Evolutionary conservation across 2,329 filamentous ascomycete genomes (phyloP).

Genomic region (Alternaria gaisen): DNA sequence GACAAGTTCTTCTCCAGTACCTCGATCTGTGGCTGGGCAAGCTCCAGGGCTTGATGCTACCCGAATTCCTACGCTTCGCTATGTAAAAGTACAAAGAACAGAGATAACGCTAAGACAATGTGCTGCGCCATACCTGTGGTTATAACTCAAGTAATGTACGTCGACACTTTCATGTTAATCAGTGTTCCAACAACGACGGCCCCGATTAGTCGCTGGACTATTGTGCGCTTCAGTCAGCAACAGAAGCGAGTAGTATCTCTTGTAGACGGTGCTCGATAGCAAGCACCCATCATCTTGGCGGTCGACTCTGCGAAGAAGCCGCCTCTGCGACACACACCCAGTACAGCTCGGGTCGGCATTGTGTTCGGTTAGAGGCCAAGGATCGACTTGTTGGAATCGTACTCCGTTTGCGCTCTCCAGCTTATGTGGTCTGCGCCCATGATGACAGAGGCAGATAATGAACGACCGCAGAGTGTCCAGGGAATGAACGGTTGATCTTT

Average conservation of each 20-base stretch:
- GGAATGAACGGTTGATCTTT: not conserved
- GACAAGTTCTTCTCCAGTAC: conserved; percentile 1
- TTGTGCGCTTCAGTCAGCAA: conserved; percentile 1
- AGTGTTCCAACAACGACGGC: not conserved
- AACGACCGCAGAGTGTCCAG: not conserved
- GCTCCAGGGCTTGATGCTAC: conserved; percentile 2
- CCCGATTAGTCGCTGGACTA: not conserved
- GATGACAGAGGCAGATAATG: not conserved
- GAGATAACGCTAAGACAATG: not conserved
- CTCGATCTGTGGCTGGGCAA: not conserved
- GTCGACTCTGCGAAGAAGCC: not conserved
- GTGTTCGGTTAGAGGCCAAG: not conserved
- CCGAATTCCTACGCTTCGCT: conserved; percentile 3
- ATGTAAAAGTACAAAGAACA: conserved; percentile 7
- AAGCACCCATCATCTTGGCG: not conserved
- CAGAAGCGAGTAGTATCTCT: not conserved
- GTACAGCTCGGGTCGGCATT: conserved; percentile 2
- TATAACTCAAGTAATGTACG: not conserved
- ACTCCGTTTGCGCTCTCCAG: not conserved
- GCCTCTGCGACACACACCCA: not conserved
- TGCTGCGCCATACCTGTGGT: not conserved
- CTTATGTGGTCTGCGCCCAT: not conserved
- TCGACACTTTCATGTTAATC: not conserved
- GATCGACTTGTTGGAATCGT: not conserved
- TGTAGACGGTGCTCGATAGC: not conserved